Evolutionary conservation across 495 filamentous ascomycete species (phyloP).

Genomic region (Penicillium riverlandense): DNA sequence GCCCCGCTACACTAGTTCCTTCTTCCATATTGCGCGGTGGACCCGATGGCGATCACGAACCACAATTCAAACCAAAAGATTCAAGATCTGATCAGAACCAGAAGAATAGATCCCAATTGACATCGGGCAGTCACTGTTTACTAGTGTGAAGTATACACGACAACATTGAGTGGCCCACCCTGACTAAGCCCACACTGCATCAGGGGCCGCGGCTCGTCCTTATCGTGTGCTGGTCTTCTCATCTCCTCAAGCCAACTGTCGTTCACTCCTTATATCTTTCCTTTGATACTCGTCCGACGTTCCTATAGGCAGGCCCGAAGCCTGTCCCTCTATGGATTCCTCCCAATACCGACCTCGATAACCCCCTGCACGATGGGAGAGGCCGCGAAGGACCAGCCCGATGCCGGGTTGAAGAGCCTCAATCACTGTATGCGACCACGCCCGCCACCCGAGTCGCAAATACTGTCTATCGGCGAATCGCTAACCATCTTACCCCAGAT

Average conservation of each 20-base stretch:
- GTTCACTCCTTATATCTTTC: slow-evolving; percentile 19
- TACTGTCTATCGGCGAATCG: slow-evolving; percentile 2
- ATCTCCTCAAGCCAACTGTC: slow-evolving; percentile 10
- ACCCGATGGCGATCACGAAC: too few relatives aligned
- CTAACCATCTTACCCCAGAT: slow-evolving; percentile 44
- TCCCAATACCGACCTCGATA: slow-evolving; percentile 14
- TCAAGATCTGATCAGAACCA: too few relatives aligned
- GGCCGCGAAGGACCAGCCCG: slow-evolving; percentile 37
- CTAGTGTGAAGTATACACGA: too few relatives aligned
- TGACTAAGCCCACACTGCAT: slow-evolving; percentile 19
- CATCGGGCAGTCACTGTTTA: too few relatives aligned
- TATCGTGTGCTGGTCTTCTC: not conserved
- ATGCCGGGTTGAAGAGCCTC: slow-evolving; percentile 66
- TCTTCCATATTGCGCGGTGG: too few relatives aligned
- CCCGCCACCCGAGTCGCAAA: not conserved
- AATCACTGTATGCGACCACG: slow-evolving; percentile 59
- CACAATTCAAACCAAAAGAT: too few relatives aligned
- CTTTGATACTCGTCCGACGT: slow-evolving; percentile 2
- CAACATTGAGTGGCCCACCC: not conserved
- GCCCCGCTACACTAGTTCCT: too few relatives aligned
- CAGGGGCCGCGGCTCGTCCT: not conserved
- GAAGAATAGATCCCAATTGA: too few relatives aligned
- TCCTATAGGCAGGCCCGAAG: slow-evolving; percentile 11
- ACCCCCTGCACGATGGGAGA: slow-evolving; percentile 27
- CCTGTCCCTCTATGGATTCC: slow-evolving; percentile 21